Evolutionary conservation across 2,329 filamentous ascomycete species (phyloP), one percentile per base, ranked within the genome.

Genomic region (Xylaria sp.): DNA sequence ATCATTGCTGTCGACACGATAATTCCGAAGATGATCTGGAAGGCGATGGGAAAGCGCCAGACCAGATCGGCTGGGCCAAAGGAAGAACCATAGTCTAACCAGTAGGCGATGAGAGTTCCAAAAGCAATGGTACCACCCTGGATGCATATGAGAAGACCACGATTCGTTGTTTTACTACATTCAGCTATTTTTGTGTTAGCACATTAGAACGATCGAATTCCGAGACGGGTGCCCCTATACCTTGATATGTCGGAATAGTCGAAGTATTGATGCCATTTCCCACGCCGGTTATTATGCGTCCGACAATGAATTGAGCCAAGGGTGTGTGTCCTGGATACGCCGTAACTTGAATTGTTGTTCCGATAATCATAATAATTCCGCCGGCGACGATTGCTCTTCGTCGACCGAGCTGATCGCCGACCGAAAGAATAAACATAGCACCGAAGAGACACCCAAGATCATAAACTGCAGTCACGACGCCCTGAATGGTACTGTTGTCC

Each of bases 361-460:
- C 89, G 1, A 82, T 25, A 18, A 87, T 81, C 75, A 91, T 87
- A 71, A 91, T 84, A 12, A 80, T 70, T 9, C 85, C 85, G 18
- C 89, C 89, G 1, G 81, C 20, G n/a, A 87, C 81, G 73, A 91
- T 87, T 62, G 89, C 88, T 1, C 85, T 85, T 48, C 85, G 78
- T 51, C 84, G 76, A 31, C 83, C 84, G 4, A 86, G 76, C 0
- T 82, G 64, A 68, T 91, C 89, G 36, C 89, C 89, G 9, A 87
- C 76, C 46, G 77, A 77, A 43, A 87, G 80, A 49, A 86, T 84
- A 64, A 84, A 82, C 67, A 86, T 79, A 68, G 85, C 86, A 33
- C 86, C 83, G 1, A 80, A 59, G 6, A 83, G 75, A 67, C 82
- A 83, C 15, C 82, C 82, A 18, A 85, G 81, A 62, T 85, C 83